phyloP scores from a whole-genome alignment of 2,329 filamentous ascomycete species.

The Gaeumannomyces sp. region DNA sequence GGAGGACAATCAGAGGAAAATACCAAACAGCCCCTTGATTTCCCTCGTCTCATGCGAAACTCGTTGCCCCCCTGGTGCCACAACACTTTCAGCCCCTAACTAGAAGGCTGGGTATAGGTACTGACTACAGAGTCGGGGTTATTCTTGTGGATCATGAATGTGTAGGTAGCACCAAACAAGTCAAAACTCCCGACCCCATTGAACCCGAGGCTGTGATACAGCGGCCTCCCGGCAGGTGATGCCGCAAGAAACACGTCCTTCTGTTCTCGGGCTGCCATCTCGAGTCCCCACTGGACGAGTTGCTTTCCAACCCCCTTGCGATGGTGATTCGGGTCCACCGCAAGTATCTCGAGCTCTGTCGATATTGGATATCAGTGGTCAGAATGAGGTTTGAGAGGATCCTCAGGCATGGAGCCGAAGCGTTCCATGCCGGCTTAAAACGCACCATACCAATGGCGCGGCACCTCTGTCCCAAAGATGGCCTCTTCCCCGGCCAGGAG shows the following conservation, averaged over 20 bases:
- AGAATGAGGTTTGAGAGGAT: not conserved
- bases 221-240: conserved; percentile 16
- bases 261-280: conserved; percentile 14
- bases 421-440: not conserved
- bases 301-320: conserved; percentile 21
- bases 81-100: not conserved
- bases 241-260: conserved; percentile 17
- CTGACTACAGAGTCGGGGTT: not conserved
- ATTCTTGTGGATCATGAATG: not conserved
- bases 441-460: conserved; percentile 10
- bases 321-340: conserved; percentile 20
- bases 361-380: not conserved
- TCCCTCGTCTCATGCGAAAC: too few species aligned
- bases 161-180: conserved; percentile 9
- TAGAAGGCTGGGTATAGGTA: not conserved
- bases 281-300: conserved; percentile 19
- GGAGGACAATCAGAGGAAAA: too few species aligned
- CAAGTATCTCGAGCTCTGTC: conserved; percentile 19
- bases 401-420: not conserved
- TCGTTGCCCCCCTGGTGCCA: too few species aligned
- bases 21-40: too few species aligned
- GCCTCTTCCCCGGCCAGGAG: conserved; percentile 10
- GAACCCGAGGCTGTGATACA: conserved; percentile 22
- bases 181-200: conserved; percentile 11
- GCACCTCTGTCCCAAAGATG: conserved; percentile 15